Conservation (phyloP, 169 alveolate genomes). For the Perkinsus olseni region DNA sequence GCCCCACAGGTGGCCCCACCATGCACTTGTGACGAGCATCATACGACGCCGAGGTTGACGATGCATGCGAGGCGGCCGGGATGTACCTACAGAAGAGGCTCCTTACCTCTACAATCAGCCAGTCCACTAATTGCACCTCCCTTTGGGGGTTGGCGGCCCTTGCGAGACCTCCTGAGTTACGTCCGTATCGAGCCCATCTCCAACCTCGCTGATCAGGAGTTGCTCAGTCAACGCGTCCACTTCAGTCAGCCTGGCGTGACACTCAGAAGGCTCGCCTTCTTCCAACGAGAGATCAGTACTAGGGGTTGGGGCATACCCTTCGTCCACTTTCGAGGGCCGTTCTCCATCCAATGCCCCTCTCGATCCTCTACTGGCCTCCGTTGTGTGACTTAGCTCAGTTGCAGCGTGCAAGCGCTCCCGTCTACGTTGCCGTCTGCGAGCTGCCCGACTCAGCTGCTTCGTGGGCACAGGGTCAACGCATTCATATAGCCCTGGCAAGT, state of each 20-base stretch:
- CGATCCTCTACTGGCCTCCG: too few species aligned
- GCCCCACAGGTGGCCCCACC: not conserved
- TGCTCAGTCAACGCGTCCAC: too few species aligned
- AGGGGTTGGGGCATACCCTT: too few species aligned
- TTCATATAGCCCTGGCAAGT: not conserved
- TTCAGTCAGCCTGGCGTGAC: too few species aligned
- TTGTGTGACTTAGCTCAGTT: too few species aligned
- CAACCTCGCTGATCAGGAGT: not conserved
- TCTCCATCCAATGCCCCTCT: too few species aligned
- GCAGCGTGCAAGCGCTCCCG: not conserved
- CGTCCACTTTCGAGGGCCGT: too few species aligned
- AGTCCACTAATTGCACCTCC: too few species aligned
- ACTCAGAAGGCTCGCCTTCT: too few species aligned
- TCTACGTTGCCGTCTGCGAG: not conserved
- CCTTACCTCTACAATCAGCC: too few species aligned
- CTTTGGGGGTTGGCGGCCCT: not conserved
- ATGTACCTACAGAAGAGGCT: not conserved
- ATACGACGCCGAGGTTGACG: not conserved
- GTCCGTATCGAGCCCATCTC: not conserved
- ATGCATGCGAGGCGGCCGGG: not conserved
- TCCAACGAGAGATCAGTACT: too few species aligned
- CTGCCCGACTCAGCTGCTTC: not conserved
- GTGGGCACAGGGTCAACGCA: not conserved
- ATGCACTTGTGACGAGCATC: not conserved
- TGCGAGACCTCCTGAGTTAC: not conserved